Evolutionary conservation across 2,329 filamentous ascomycete genomes (phyloP).

Genomic region (Cladosporium phlei): DNA sequence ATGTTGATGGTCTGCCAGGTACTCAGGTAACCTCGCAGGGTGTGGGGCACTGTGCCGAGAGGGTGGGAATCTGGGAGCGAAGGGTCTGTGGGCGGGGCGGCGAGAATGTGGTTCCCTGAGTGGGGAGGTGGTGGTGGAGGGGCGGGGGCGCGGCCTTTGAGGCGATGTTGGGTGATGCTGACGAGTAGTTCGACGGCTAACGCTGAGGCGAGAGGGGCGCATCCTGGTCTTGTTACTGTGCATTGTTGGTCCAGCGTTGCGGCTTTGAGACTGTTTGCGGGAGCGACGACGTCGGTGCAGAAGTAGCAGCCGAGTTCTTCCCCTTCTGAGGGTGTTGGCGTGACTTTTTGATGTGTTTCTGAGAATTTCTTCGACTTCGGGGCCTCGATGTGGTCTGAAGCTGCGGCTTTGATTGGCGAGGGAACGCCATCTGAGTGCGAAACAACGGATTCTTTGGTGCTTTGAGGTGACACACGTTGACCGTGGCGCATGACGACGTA

Average conservation of each 20-base stretch:
- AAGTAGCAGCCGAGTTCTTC: slow-evolving; percentile 86
- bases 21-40: slow-evolving; percentile 71
- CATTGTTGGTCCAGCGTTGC: slow-evolving; percentile 97
- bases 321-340: neutral
- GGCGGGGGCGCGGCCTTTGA: slow-evolving; percentile 37
- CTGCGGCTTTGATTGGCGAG: neutral
- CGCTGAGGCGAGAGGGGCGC: slow-evolving; percentile 87
- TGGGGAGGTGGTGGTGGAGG: slow-evolving; percentile 23
- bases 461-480: slow-evolving; percentile 35
- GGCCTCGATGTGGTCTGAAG: neutral
- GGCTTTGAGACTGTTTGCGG: slow-evolving; percentile 88
- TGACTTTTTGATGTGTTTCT: slow-evolving; percentile 44
- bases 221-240: slow-evolving; percentile 89
- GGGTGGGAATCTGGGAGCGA: slow-evolving; percentile 44
- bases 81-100: slow-evolving; percentile 32
- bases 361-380: slow-evolving; percentile 20
- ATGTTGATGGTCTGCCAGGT: slow-evolving; percentile 71
- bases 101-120: slow-evolving; percentile 24
- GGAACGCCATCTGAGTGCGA: slow-evolving; percentile 5
- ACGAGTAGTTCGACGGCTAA: slow-evolving; percentile 85
- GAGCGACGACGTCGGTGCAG: slow-evolving; percentile 95
- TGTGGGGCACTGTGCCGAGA: slow-evolving; percentile 68
- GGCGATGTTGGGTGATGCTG: slow-evolving; percentile 70
- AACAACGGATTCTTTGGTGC: neutral
- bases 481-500: slow-evolving; percentile 98